Conservation (phyloP, 176 grass and related monocot species). For the Eleusine coracana region DNA sequence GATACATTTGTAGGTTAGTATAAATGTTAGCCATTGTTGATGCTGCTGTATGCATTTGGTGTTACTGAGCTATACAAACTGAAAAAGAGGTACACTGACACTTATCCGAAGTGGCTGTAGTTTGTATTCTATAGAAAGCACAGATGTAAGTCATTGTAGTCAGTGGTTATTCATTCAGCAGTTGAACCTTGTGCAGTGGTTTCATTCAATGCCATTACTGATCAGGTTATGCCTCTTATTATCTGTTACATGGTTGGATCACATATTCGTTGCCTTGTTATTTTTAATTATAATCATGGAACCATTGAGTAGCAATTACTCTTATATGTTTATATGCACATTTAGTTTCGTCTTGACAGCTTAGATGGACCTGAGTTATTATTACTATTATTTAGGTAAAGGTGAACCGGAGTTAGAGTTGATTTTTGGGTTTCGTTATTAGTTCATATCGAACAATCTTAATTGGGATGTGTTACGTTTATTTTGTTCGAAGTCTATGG, state of each 20-base stretch:
- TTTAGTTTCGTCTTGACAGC: conserved; percentile 16
- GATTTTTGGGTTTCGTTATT: not conserved
- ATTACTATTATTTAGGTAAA: not conserved
- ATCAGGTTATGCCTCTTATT: not conserved
- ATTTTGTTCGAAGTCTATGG: conserved; percentile 9
- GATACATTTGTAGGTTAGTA: conserved; percentile 22
- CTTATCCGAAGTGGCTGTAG: not conserved
- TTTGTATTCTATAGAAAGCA: conserved; percentile 16
- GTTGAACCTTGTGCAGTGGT: not conserved
- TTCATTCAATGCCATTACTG: not conserved
- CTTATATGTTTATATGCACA: not conserved
- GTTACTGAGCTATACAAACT: not conserved
- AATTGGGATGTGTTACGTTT: not conserved
- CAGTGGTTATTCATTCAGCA: not conserved
- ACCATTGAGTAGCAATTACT: not conserved
- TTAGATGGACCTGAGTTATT: not conserved
- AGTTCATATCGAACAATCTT: not conserved
- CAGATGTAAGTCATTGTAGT: not conserved
- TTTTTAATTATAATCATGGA: not conserved
- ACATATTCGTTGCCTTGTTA: conserved; percentile 27
- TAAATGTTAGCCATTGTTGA: not conserved
- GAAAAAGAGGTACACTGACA: not conserved
- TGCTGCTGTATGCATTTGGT: conserved; percentile 24
- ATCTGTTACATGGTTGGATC: conserved; percentile 4
- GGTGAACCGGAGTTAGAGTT: not conserved